These are phyloP conservation scores for Arthrobotrys pseudoclavata DNA, from an alignment of 2,329 filamentous ascomycete genomes.

Conservation along the genomic window DNA sequence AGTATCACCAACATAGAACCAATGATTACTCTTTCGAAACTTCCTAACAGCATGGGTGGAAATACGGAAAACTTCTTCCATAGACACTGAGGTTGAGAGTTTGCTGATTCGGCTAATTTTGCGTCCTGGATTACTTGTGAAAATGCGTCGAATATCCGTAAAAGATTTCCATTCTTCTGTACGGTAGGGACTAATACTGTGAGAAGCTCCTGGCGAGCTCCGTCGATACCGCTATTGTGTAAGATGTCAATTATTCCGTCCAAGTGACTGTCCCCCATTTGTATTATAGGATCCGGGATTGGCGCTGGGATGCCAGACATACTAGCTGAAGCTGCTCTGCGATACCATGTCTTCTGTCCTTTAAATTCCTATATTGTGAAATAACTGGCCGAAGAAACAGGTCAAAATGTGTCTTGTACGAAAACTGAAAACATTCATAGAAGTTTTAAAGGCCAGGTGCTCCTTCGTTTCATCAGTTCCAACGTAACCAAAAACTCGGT, in stretches of 20 bases:
- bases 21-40: slow-evolving; percentile 18
- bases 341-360: slow-evolving; percentile 4
- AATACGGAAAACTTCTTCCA: slow-evolving; percentile 34
- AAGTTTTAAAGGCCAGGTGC: slow-evolving; percentile 28
- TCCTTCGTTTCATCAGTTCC: slow-evolving; percentile 2
- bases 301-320: background rate
- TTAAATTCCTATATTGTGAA: slow-evolving; percentile 17
- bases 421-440: slow-evolving; percentile 18
- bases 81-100: slow-evolving; percentile 1
- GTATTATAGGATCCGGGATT: background rate
- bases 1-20: slow-evolving; percentile 32
- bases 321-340: background rate
- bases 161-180: slow-evolving; percentile 36
- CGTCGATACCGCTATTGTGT: slow-evolving; percentile 18
- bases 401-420: slow-evolving; percentile 39
- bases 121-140: slow-evolving; percentile 17
- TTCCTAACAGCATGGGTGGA: slow-evolving; percentile 14
- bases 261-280: slow-evolving; percentile 33
- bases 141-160: slow-evolving; percentile 35
- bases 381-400: slow-evolving; percentile 28
- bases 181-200: slow-evolving; percentile 28
- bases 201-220: slow-evolving; percentile 34
- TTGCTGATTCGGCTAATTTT: slow-evolving; percentile 15
- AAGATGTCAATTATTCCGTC: slow-evolving; percentile 24
- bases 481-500: slow-evolving; percentile 35